Base-by-base conservation (phyloP, 2,329 filamentous ascomycete species). In the Zasmidium cellare region DNA sequence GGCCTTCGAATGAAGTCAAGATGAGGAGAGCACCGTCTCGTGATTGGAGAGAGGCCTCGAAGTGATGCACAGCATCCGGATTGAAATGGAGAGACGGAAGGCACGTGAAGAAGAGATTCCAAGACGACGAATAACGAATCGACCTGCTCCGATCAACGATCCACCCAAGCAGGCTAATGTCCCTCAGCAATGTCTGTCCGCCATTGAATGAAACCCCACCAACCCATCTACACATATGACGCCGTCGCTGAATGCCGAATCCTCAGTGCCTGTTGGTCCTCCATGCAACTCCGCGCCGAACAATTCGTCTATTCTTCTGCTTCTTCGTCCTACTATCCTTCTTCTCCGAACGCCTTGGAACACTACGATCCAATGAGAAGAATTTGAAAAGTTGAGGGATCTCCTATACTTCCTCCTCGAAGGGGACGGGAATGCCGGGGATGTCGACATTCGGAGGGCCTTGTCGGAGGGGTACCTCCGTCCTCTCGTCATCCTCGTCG, bases 161-260 rank as follows among this genome's bases (percentile, higher is more conserved):
- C 28, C 28, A 31, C 7, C 28, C 28, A n/a, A n/a, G n/a, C n/a
- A n/a, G n/a, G 7, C 28, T 31, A 7, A 7, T 31, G 28, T 14
- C 7, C 14, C 7, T 31, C 14, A 31, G 14, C 28, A 31, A 31
- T 31, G 28, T 31, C 28, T 31, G 14, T 31, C 28, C 28, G 28
- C 28, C 28, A 31, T 14, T n/a, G n/a, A n/a, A n/a, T n/a, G n/a
- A n/a, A n/a, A n/a, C n/a, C n/a, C n/a, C n/a, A n/a, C n/a, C 35
- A 9, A 3, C n/a, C 16, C 35, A n/a, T 41, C 35, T 41, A 41
- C 3, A n/a, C 35, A 41, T 41, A 18, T 41, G 35, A n/a, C 35
- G 35, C 35, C 35, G n/a, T 41, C 35, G 35, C 45, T 25, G 47
- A 49, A n/a, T 49, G 47, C 47, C 28, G 47, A 28, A n/a, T 25